A percentile compares a stretch with the other conserved stretches of the same genome.
Conservation (phyloP, 345 rosid species). For the Isatis tinctoria region DNA sequence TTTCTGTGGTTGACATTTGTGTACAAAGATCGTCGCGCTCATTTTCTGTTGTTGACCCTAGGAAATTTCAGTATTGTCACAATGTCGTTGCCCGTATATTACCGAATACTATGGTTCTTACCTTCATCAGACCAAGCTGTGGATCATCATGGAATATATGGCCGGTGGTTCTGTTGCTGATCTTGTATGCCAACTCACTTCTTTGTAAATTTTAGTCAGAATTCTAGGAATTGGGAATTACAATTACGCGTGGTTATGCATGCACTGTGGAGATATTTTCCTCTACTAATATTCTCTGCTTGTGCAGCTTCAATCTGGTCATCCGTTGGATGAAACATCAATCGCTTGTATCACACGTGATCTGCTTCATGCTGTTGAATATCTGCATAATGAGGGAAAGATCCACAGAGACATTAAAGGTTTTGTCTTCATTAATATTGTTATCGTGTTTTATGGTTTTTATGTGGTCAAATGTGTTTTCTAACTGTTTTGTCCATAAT, state of each 20-base stretch:
- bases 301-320: constrained; percentile 86
- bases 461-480: neutral
- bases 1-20: neutral
- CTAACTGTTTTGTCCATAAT: constrained; percentile 13
- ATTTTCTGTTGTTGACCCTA: constrained; percentile 33
- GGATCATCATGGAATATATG: constrained; percentile 99
- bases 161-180: constrained; percentile 99
- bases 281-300: neutral
- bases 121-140: constrained; percentile 92
- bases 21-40: constrained; percentile 7
- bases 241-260: neutral
- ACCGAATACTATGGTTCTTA: constrained; percentile 96
- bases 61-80: constrained; percentile 96
- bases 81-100: constrained; percentile 91
- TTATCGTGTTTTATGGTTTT: neutral
- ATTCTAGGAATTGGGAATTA: constrained; percentile 1
- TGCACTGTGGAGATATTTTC: neutral
- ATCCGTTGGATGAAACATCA: constrained; percentile 85
- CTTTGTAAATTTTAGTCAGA: neutral
- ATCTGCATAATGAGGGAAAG: constrained; percentile 88
- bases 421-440: constrained; percentile 19
- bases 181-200: constrained; percentile 65
- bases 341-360: constrained; percentile 82
- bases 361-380: constrained; percentile 93
- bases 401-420: constrained; percentile 99